Base-by-base conservation (phyloP, 257 asterid species). In the Fraxinus pennsylvanica region DNA sequence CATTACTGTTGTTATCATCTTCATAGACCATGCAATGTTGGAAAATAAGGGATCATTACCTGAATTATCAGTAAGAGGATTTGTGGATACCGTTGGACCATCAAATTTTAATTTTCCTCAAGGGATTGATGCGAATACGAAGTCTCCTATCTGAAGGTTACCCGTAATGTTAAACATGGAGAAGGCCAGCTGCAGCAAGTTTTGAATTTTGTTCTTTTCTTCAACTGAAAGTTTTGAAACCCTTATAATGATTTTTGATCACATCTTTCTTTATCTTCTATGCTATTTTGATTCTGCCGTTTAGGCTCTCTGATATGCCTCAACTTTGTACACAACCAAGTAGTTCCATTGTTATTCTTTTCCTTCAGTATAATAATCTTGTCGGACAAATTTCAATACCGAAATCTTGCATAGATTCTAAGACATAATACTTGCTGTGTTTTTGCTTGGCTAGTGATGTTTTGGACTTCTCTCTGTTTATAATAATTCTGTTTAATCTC, bases 1-100 rank as follows among this genome's bases (percentile, higher is more conserved):
- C 76, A 92, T 93, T 25, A 81, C 96, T 1, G 93, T 91, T 41
- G 85, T 89, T 14, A 95, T 93, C 82, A 10, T 87, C 82, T 93
- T 87, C 79, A 63, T 90, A 54, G 97, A 93, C 84, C 87, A 82
- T 1, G 86, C 85, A 54, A 77, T 80, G 87, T 71, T 80, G 82
- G 86, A 81, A 10, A 83, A 74, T 38, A 77, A 63, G 36, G 77
- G 65, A 36, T 13, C 81, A 29, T 76, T 67, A 8, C 88, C 93
- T 73, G 89, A 74, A 47, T 36, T 86, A 22, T 89, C 97, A 1
- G 80, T 93, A 5, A 84, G 88, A 79, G 94, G 93, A 80, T 91
- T 87, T 74, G 71, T 82, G 17, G 91, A 89, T 69, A 72, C 85
- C 41, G 83, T 76, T 25, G 92, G 82, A 25, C 91, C 97, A 43